These are phyloP conservation scores for Colletotrichum tofieldiae DNA, from an alignment of 2,329 filamentous ascomycete species.

Conservation along the genomic window DNA sequence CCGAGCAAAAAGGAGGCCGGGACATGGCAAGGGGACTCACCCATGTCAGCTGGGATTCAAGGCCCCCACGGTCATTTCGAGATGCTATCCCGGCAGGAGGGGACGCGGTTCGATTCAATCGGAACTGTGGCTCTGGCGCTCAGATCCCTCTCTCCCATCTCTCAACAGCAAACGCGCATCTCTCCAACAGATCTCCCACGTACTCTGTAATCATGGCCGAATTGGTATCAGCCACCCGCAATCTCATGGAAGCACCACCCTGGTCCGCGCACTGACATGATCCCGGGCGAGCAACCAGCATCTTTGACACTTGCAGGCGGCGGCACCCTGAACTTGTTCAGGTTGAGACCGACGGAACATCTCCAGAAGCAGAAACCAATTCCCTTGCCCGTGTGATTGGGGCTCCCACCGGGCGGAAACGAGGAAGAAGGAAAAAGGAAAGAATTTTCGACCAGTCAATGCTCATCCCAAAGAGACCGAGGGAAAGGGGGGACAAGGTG, in stretches of 20 bases:
- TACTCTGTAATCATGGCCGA: neutral
- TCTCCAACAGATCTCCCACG: neutral
- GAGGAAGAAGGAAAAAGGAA: neutral
- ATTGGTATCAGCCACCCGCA: conserved; percentile 16
- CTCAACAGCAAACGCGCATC: neutral
- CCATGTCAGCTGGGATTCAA: neutral
- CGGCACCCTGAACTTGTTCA: conserved; percentile 14
- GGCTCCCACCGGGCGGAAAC: neutral
- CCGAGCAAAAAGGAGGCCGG: neutral
- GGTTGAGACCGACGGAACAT: neutral
- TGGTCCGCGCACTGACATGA: conserved; percentile 33
- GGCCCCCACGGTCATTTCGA: conserved; percentile 3
- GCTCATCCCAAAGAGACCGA: neutral
- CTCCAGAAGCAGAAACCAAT: too few species aligned
- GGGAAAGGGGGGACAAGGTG: neutral
- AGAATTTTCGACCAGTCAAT: conserved; percentile 10
- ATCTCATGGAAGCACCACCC: conserved; percentile 33
- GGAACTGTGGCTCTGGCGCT: neutral
- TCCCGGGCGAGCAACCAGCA: conserved; percentile 24
- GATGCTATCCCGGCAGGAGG: neutral
- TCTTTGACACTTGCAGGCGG: conserved; percentile 5
- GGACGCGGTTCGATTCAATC: neutral
- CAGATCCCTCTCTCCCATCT: conserved; percentile 12
- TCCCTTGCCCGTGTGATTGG: too few species aligned
- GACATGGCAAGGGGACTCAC: neutral